These are phyloP conservation scores for Melaleuca alternifolia DNA, from an alignment of 345 rosid genomes.

Conservation along the genomic window DNA sequence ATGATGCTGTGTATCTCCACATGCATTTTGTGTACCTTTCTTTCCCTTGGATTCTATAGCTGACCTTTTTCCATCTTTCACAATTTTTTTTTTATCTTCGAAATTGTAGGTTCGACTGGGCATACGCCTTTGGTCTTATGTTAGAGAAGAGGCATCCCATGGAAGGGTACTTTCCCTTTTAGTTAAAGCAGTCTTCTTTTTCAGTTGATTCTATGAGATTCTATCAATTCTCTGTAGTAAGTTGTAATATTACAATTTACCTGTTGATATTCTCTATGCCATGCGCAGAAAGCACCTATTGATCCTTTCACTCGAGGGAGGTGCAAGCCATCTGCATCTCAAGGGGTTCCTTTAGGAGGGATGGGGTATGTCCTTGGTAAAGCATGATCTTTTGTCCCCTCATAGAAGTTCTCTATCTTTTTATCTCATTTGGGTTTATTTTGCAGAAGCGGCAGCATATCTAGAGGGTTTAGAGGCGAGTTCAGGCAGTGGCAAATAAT, in stretches of 20 bases:
- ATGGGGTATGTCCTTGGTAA: constrained; percentile 61
- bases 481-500: constrained; percentile 92
- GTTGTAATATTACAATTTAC: background rate
- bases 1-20: background rate
- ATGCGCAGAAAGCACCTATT: constrained; percentile 85
- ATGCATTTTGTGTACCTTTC: background rate
- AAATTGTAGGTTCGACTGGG: constrained; percentile 68
- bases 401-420: background rate
- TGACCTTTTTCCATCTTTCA: background rate
- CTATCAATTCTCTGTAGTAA: background rate
- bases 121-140: constrained; percentile 85
- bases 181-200: background rate
- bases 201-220: background rate
- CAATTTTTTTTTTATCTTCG: background rate
- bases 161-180: constrained; percentile 65
- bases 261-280: background rate
- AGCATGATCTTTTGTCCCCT: constrained; percentile 1
- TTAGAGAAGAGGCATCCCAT: constrained; percentile 94
- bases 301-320: constrained; percentile 89
- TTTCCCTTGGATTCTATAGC: background rate
- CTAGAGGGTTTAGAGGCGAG: constrained; percentile 96
- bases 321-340: constrained; percentile 95
- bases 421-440: background rate
- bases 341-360: constrained; percentile 97
- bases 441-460: constrained; percentile 93